Percentiles rank a stretch among this genome's conserved stretches.
Evolutionary conservation across 2,329 filamentous ascomycete species (phyloP).

Genomic region (Hymenoscyphus albidus): DNA sequence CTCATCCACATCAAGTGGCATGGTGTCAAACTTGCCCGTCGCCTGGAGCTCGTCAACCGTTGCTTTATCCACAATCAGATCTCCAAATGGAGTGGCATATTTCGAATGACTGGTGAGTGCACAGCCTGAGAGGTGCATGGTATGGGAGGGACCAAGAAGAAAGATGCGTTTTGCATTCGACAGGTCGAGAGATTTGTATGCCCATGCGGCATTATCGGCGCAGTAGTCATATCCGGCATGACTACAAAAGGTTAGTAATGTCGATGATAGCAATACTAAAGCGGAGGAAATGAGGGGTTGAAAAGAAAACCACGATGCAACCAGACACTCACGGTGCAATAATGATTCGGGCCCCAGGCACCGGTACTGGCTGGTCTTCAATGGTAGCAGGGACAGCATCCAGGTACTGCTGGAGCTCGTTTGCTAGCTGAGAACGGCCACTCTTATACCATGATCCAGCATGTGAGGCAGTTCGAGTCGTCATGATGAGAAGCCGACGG

Average conservation of each 20-base stretch:
- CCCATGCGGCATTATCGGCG: slow-evolving; percentile 87
- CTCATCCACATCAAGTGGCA: slow-evolving; percentile 65
- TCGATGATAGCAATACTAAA: not conserved
- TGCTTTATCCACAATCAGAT: slow-evolving; percentile 60
- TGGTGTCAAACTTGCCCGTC: slow-evolving; percentile 57
- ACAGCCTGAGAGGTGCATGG: slow-evolving; percentile 72
- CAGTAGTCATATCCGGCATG: slow-evolving; percentile 95
- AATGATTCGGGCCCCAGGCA: slow-evolving; percentile 72
- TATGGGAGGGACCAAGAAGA: slow-evolving; percentile 88
- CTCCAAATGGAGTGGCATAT: slow-evolving; percentile 72
- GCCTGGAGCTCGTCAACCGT: slow-evolving; percentile 49
- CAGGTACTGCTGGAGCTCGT: slow-evolving; percentile 74
- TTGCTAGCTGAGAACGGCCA: slow-evolving; percentile 54
- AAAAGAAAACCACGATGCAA: not conserved
- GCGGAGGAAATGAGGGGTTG: not conserved
- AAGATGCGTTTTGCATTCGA: slow-evolving; percentile 82
- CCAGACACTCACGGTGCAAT: slow-evolving; percentile 77
- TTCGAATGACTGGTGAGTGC: slow-evolving; percentile 69
- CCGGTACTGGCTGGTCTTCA: slow-evolving; percentile 58
- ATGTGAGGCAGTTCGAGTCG: slow-evolving; percentile 61
- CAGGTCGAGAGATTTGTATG: slow-evolving; percentile 85
- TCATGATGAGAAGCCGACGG: slow-evolving; percentile 27
- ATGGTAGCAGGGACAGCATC: slow-evolving; percentile 63
- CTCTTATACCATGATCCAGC: slow-evolving; percentile 85
- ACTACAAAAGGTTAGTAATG: slow-evolving; percentile 44